Evolutionary conservation across 441 rosid species (phyloP).

Genomic region (Omphalea diandra): DNA sequence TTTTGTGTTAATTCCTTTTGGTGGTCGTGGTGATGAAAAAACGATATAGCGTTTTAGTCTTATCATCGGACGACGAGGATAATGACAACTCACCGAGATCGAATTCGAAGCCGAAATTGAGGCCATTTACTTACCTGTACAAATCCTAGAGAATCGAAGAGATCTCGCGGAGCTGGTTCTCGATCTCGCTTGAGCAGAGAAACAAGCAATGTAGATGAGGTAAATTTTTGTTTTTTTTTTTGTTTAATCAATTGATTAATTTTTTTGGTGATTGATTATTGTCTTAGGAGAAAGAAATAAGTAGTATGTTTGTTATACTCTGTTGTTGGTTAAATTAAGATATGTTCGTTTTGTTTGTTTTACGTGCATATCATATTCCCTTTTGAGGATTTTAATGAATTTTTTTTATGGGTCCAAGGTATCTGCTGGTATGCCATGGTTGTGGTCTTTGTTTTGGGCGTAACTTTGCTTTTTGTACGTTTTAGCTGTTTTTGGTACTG

Average conservation of each 20-base stretch:
- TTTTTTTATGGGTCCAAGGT: slow-evolving; percentile 65
- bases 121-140: slow-evolving; percentile 39
- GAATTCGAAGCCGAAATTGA: slow-evolving; percentile 48
- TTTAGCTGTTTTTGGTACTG: neutral
- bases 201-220: slow-evolving; percentile 47
- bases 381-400: slow-evolving; percentile 63
- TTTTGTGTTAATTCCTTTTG: neutral
- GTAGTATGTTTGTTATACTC: too few relatives aligned
- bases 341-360: too few relatives aligned
- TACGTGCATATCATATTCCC: slow-evolving; percentile 54
- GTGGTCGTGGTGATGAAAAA: slow-evolving; percentile 38
- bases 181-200: slow-evolving; percentile 34
- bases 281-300: too few relatives aligned
- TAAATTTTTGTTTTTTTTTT: too few relatives aligned
- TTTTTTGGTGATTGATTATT: too few relatives aligned
- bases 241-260: too few relatives aligned
- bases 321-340: too few relatives aligned
- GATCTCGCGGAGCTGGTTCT: slow-evolving; percentile 48
- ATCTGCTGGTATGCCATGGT: slow-evolving; percentile 60
- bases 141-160: slow-evolving; percentile 59
- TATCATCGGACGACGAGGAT: slow-evolving; percentile 63
- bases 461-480: neutral
- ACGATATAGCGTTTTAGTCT: slow-evolving; percentile 32
- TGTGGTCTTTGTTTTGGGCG: slow-evolving; percentile 7
- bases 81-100: slow-evolving; percentile 26